Evolutionary conservation across 1,284 basidiomycete genomes (phyloP), one percentile per base, ranked within the genome.

Genomic region (Athelia psychrophila): DNA sequence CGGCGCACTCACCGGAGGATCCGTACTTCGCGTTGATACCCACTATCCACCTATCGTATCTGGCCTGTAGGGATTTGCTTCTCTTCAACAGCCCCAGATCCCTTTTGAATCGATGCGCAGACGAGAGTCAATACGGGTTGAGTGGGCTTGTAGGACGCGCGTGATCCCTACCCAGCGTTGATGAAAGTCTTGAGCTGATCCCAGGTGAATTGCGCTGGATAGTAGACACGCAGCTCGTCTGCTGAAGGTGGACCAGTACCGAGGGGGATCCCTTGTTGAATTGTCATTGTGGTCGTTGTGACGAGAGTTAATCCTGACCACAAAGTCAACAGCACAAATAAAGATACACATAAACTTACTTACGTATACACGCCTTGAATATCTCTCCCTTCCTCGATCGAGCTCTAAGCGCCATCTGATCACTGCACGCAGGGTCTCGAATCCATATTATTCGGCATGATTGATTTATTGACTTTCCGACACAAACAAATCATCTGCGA

Each of bases 11-110:
- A 88, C 89, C 77, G 18, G 83, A 69, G n/a, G 83, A 80, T 8
- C 89, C 89, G 64, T 89, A 77, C 55, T 83, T 60, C 47, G 66
- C 67, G 59, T 71, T 79, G 56, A 88, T 78, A 2, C 70, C 78
- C n/a, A 64, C 62, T 13, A 68, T 64, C 84, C 85, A 90, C n/a
- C 66, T 61, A 44, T 80, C 58, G 57, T 92, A 92, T 49, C 87
- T 73, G 48, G 68, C 59, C 63, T 92, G 88, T 35, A 92, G 75
- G 49, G 66, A 73, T 56, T 70, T 81, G 62, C 90, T 81, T n/a
- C 88, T 79, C 63, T 89, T 90, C 48, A 92, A 70, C 33, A 90
- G 72, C 2, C 87, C 88, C 44, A 92, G 78, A 64, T 92, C 88
- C 30, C 88, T 91, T 59, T n/a, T n/a, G n/a, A n/a, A n/a, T n/a